These are phyloP conservation scores for Globisporangium nunn DNA, from an alignment of 352 stramenopile species.

Conservation along the genomic window DNA sequence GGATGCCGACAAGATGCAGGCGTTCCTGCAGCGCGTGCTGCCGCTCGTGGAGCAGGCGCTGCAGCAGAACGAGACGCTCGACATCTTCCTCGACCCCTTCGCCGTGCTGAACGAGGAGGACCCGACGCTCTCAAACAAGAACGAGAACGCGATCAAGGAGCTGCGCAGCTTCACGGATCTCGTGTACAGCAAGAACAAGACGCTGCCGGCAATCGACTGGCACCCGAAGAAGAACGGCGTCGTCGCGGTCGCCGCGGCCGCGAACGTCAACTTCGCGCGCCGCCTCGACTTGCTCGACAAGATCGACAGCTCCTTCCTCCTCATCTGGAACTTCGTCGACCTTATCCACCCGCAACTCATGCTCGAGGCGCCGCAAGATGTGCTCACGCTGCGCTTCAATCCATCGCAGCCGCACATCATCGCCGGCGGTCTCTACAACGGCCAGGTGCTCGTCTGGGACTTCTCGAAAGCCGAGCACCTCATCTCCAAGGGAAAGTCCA, in stretches of 20 bases:
- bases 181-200: constrained; percentile 93
- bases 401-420: constrained; percentile 79
- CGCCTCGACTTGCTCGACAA: constrained; percentile 71
- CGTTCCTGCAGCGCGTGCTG: constrained; percentile 56
- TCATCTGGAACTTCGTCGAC: constrained; percentile 93
- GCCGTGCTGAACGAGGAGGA: constrained; percentile 66
- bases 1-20: constrained; percentile 61
- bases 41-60: constrained; percentile 66
- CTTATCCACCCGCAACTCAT: constrained; percentile 92
- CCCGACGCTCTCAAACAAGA: constrained; percentile 50
- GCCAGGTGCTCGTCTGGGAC: constrained; percentile 91
- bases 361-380: constrained; percentile 88
- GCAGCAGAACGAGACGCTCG: constrained; percentile 83
- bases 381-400: constrained; percentile 88
- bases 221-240: constrained; percentile 85
- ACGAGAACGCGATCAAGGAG: constrained; percentile 89
- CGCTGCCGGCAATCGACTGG: constrained; percentile 86
- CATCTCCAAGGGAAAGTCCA: constrained; percentile 52
- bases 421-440: constrained; percentile 75
- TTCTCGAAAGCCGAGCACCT: constrained; percentile 70
- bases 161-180: constrained; percentile 91
- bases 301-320: constrained; percentile 83
- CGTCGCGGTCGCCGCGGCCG: constrained; percentile 78
- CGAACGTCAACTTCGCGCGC: constrained; percentile 84
- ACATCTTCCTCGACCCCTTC: constrained; percentile 81